phyloP scores from a whole-genome alignment of 2,329 filamentous ascomycete species.

The Peltaster fructicola region DNA sequence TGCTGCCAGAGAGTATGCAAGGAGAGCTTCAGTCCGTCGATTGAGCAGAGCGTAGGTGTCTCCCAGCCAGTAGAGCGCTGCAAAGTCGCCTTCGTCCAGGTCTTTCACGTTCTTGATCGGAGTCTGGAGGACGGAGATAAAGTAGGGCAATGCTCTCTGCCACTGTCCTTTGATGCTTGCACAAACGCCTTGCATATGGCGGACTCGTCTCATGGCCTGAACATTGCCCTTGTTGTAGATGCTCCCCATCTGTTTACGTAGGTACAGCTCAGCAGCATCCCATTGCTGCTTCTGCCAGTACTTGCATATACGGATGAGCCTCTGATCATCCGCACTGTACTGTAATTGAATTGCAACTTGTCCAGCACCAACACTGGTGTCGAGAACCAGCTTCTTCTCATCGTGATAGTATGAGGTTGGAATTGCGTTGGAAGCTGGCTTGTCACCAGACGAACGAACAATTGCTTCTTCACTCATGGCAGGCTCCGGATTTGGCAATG shows the following conservation, averaged over 20 bases:
- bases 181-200: constrained; percentile 10
- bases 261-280: constrained; percentile 2
- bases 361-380: too few species aligned
- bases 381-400: too few species aligned
- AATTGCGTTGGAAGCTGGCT: too few species aligned
- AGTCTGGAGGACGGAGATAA: constrained; percentile 7
- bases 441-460: too few species aligned
- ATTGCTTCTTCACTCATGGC: too few species aligned
- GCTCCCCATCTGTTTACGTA: constrained; percentile 1
- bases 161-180: constrained; percentile 9
- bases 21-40: constrained; percentile 9
- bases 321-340: too few species aligned
- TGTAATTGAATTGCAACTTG: too few species aligned
- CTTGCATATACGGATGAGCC: constrained; percentile 1
- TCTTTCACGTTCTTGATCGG: constrained; percentile 5
- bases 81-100: constrained; percentile 11
- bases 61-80: constrained; percentile 13
- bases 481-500: too few species aligned
- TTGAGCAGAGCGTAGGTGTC: constrained; percentile 10
- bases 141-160: constrained; percentile 7
- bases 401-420: too few species aligned
- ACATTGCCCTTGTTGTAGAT: background rate
- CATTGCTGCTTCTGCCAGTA: constrained; percentile 2
- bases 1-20: constrained; percentile 10
- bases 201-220: constrained; percentile 4